Conservation (phyloP, 2,329 filamentous ascomycete genomes). For the Epichloe gansuensis region DNA sequence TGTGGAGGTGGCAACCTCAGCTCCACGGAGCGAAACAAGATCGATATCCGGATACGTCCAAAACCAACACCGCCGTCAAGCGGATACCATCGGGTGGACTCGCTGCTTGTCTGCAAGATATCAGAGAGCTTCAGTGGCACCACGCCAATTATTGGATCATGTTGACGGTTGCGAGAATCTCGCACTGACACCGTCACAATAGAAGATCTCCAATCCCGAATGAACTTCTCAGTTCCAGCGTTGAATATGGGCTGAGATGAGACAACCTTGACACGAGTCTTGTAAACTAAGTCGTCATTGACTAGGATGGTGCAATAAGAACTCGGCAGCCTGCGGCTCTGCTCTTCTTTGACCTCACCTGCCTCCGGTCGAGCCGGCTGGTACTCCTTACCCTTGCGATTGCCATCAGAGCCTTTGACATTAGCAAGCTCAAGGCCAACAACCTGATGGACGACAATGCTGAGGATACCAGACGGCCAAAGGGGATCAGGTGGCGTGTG, state of each 20-base stretch:
- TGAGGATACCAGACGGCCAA: slow-evolving; percentile 85
- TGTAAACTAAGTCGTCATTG: slow-evolving; percentile 84
- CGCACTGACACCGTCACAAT: slow-evolving; percentile 82
- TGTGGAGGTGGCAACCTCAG: slow-evolving; percentile 72
- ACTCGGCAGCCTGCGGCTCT: slow-evolving; percentile 66
- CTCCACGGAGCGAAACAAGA: slow-evolving; percentile 84
- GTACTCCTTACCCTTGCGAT: slow-evolving; percentile 72
- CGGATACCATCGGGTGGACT: slow-evolving; percentile 88
- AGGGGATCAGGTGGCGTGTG: slow-evolving; percentile 91
- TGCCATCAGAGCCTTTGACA: slow-evolving; percentile 71
- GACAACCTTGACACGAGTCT: slow-evolving; percentile 87
- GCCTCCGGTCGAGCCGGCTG: slow-evolving; percentile 72
- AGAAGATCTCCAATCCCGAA: slow-evolving; percentile 82
- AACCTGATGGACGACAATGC: slow-evolving; percentile 82
- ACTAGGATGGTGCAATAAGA: slow-evolving; percentile 87
- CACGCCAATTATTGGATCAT: slow-evolving; percentile 88
- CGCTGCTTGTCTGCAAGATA: slow-evolving; percentile 74
- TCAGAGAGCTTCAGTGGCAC: slow-evolving; percentile 81
- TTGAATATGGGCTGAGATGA: slow-evolving; percentile 96
- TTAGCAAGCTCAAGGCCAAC: slow-evolving; percentile 90
- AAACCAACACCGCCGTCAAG: slow-evolving; percentile 89
- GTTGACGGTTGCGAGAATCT: slow-evolving; percentile 77
- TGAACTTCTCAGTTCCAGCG: slow-evolving; percentile 82
- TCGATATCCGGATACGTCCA: slow-evolving; percentile 73
- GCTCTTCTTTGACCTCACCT: slow-evolving; percentile 78